phyloP scores from a whole-genome alignment of 108 stramenopile species.

The Cyclotella atomus region DNA sequence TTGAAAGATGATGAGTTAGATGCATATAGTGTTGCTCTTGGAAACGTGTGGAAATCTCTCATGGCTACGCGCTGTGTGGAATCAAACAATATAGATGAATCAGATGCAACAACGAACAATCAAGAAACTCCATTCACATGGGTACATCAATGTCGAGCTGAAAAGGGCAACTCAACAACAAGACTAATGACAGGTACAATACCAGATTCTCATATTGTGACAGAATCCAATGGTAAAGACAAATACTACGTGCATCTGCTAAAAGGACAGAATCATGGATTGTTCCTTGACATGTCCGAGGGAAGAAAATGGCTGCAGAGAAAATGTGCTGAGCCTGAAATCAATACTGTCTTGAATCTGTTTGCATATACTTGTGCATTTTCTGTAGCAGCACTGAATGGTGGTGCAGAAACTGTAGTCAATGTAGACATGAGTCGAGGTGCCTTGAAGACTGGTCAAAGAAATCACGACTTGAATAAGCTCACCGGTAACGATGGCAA shows the following conservation, averaged over 20 bases:
- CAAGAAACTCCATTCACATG: constrained; percentile 18
- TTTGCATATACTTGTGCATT: constrained; percentile 56
- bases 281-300: constrained; percentile 49
- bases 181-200: constrained; percentile 21
- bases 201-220: constrained; percentile 42
- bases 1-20: constrained; percentile 10
- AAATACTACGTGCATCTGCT: constrained; percentile 36
- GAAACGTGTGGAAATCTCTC: background rate
- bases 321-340: constrained; percentile 11
- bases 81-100: background rate
- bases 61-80: background rate
- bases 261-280: constrained; percentile 44
- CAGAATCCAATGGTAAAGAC: constrained; percentile 32
- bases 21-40: constrained; percentile 2
- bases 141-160: constrained; percentile 44
- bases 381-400: constrained; percentile 48
- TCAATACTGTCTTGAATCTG: constrained; percentile 33
- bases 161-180: constrained; percentile 14
- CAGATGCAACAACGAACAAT: background rate
- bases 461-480: constrained; percentile 51
- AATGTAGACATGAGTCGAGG: constrained; percentile 50
- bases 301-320: constrained; percentile 41
- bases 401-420: constrained; percentile 43
- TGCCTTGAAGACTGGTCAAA: constrained; percentile 41
- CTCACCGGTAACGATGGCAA: background rate